Conservation (phyloP, 148 eudicot genomes). For the Rhododendron vialii region DNA sequence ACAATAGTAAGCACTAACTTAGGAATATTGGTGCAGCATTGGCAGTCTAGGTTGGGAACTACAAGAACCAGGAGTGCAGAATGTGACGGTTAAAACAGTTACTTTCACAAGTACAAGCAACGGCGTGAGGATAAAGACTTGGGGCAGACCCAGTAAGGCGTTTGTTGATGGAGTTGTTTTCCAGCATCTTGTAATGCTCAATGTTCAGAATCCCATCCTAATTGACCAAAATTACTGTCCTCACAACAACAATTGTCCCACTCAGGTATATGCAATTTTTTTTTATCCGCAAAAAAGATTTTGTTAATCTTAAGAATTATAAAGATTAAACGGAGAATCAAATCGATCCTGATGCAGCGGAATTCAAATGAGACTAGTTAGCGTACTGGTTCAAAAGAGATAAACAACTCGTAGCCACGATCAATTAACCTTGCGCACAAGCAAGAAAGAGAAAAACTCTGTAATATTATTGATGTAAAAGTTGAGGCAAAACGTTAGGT, state of each 20-base stretch:
- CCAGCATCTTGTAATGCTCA: not conserved
- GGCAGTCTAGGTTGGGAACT: not conserved
- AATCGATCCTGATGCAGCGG: no score
- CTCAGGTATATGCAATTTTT: not conserved
- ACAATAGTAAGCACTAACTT: no score
- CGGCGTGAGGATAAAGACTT: not conserved
- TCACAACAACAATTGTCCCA: not conserved
- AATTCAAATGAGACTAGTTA: no score
- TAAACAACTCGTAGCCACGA: no score
- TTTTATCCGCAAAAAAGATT: no score
- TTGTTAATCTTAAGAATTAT: no score
- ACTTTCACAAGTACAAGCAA: not conserved
- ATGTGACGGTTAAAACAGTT: not conserved
- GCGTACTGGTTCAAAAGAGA: no score
- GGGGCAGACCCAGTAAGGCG: not conserved
- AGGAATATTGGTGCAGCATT: not conserved
- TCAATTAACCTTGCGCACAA: no score
- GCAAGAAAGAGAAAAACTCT: no score
- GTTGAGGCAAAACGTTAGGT: no score
- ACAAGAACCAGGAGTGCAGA: not conserved
- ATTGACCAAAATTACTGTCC: constrained; percentile 8
- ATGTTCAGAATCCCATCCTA: not conserved
- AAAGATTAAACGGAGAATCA: no score
- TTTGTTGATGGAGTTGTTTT: not conserved
- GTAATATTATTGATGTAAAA: no score